Evolutionary conservation across 331 rosid species (phyloP).

Genomic region (Quercus lobata): DNA sequence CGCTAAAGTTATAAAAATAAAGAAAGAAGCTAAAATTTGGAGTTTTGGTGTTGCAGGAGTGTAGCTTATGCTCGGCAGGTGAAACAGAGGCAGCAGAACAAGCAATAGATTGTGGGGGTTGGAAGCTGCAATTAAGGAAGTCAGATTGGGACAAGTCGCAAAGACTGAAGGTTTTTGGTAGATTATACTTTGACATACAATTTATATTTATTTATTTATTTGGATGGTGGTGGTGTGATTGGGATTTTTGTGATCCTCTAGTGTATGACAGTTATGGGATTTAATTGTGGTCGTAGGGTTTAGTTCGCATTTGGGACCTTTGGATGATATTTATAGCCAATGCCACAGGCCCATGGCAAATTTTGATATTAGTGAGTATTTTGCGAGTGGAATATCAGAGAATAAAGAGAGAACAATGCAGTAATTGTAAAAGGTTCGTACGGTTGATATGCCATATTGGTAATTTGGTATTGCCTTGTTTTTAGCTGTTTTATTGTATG

Average conservation of each 20-base stretch:
- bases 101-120: background rate
- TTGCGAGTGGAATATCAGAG: too few relatives aligned
- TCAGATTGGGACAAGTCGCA: background rate
- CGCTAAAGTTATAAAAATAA: background rate
- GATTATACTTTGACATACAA: background rate
- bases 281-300: background rate
- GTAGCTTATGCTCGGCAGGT: slow-evolving; percentile 61
- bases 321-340: too few relatives aligned
- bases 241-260: background rate
- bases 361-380: too few relatives aligned
- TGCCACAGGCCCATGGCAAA: too few relatives aligned
- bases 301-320: too few relatives aligned
- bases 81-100: slow-evolving; percentile 49
- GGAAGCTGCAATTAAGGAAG: too few relatives aligned
- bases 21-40: slow-evolving; percentile 3
- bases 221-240: background rate
- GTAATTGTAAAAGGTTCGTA: too few relatives aligned
- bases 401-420: too few relatives aligned
- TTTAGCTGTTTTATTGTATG: too few relatives aligned
- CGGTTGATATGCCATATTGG: too few relatives aligned
- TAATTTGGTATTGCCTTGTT: too few relatives aligned
- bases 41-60: slow-evolving; percentile 52
- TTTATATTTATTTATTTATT: background rate
- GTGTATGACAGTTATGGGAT: background rate
- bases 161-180: background rate